A percentile compares a stretch with the other conserved stretches of the same genome.
Conservation (phyloP, 176 grass and related monocot species). For the Elymus sibiricus region DNA sequence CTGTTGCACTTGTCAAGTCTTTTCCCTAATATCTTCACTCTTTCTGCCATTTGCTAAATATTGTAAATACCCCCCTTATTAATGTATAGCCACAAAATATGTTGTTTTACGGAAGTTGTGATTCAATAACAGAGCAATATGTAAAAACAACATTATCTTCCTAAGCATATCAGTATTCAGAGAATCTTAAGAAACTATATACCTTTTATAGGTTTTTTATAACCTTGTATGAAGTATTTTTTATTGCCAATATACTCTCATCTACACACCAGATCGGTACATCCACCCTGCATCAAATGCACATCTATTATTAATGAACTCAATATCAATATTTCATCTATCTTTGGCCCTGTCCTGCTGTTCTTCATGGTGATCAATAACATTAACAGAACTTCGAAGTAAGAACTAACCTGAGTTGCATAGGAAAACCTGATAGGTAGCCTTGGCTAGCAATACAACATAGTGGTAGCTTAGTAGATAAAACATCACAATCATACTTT, state of each 20-base stretch:
- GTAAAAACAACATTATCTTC: not conserved
- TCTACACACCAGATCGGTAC: not conserved
- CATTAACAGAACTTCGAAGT: not conserved
- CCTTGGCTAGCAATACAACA: not conserved
- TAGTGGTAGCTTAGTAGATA: not conserved
- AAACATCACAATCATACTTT: not conserved
- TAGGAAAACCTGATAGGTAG: not conserved
- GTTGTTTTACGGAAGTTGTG: not conserved
- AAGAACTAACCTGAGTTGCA: not conserved
- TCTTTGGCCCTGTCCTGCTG: not conserved
- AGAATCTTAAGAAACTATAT: not conserved
- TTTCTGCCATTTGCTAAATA: not conserved
- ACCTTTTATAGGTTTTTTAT: not conserved
- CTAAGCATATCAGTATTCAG: not conserved
- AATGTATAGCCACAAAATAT: not conserved
- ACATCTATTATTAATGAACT: not conserved
- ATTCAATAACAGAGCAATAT: not conserved
- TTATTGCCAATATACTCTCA: not conserved
- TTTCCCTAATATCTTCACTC: not conserved
- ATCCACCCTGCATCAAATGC: not conserved
- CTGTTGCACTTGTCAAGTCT: not conserved
- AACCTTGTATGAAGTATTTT: not conserved
- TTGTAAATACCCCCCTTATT: not conserved
- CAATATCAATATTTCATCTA: not conserved
- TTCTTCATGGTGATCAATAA: slow-evolving; percentile 5